Evolutionary conservation across 2,329 filamentous ascomycete species (phyloP), one percentile per base, ranked within the genome.

Genomic region (Venturia carpophila): DNA sequence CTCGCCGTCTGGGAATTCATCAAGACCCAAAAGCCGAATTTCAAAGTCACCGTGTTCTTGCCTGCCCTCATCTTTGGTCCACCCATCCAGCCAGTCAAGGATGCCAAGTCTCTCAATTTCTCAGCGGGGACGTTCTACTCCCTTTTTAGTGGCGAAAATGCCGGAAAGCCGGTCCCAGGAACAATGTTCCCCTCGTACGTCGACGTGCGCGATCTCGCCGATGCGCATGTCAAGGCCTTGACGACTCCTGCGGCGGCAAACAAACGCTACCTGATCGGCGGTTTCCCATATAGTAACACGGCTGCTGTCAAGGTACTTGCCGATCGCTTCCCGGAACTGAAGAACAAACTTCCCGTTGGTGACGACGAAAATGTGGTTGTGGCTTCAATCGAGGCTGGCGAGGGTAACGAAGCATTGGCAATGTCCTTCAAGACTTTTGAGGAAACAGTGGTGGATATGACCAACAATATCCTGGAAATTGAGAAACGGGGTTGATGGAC

Each of bases 91-190:
- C 85, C 85, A 68, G 79, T 91, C 1, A 82, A 85, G 67, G 82
- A 84, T n/a, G 78, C 92, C 67, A 92, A 92, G 76, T 89, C 87
- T 1, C 90, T 87, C 17, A 92, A 91, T 73, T 83, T 81, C 19
- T 82, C 80, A 70, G 82, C 83, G 71, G 75, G 76, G 70, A 78
- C 80, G n/a, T 71, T 85, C 65, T 82, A 81, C 19, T 75, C 76
- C 39, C 72, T 83, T 34, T 73, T 85, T n/a, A 71, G 73, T 17
- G 83, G 81, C 86, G 69, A 83, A 86, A 27, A 81, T 91, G 64
- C 78, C 83, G 13, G 81, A 87, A 67, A 75, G 89, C 63, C 80
- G 87, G 43, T 41, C 11, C 78, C 80, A 34, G 80, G 89, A 13
- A 88, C 84, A 0, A 82, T 80, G 0, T 81, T 81, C 0, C 86